Evolutionary conservation across 768 basidiomycete species (phyloP).

Genomic region (Aureoboletus auriporus): DNA sequence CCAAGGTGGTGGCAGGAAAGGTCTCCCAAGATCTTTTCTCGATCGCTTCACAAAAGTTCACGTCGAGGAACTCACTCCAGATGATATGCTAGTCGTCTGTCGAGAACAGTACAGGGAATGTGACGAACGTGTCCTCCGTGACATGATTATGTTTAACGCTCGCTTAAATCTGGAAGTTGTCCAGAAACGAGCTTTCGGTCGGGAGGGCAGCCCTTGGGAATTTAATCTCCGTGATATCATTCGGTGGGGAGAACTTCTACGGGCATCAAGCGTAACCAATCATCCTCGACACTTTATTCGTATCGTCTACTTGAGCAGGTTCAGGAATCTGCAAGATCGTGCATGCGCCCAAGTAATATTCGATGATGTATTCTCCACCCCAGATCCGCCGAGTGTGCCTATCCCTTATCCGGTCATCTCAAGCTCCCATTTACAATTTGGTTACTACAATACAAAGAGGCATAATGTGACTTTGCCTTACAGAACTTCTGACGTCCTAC

Average conservation of each 20-base stretch:
- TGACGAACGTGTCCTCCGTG: constrained; percentile 48
- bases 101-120: constrained; percentile 64
- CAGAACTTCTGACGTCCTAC: constrained; percentile 51
- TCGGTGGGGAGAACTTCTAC: constrained; percentile 73
- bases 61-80: constrained; percentile 73
- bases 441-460: constrained; percentile 48
- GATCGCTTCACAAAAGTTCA: constrained; percentile 99
- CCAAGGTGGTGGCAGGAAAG: constrained; percentile 97
- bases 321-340: constrained; percentile 72
- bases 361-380: constrained; percentile 43
- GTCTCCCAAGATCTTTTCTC: constrained; percentile 93
- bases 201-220: constrained; percentile 91
- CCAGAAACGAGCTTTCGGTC: constrained; percentile 61
- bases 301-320: constrained; percentile 80
- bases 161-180: constrained; percentile 65
- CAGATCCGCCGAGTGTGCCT: constrained; percentile 34
- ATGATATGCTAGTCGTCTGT: constrained; percentile 79
- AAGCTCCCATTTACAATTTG: constrained; percentile 55
- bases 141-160: constrained; percentile 83
- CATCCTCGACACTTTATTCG: constrained; percentile 65
- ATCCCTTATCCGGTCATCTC: constrained; percentile 37
- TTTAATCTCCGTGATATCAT: constrained; percentile 95
- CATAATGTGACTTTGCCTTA: constrained; percentile 26
- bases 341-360: constrained; percentile 48
- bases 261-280: constrained; percentile 23